Evolutionary conservation across 768 basidiomycete genomes (phyloP).

Genomic region (Cystofilobasidium macerans): DNA sequence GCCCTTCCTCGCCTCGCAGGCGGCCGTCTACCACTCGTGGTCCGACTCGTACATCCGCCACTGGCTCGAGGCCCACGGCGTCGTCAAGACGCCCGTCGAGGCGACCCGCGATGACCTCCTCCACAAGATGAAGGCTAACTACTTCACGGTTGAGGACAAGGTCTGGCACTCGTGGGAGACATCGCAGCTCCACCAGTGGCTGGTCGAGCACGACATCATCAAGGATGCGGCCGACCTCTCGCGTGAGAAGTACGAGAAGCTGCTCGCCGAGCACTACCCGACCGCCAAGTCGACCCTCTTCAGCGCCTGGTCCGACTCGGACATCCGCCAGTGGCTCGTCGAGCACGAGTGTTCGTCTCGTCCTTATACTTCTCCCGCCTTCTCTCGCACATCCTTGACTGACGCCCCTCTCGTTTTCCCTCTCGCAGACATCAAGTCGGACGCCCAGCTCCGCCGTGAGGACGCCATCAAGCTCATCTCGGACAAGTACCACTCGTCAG

Average conservation of each 20-base stretch:
- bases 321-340: slow-evolving; percentile 58
- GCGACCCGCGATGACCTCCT: slow-evolving; percentile 52
- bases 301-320: slow-evolving; percentile 58
- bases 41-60: slow-evolving; percentile 68
- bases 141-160: slow-evolving; percentile 40
- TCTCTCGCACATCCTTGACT: neutral
- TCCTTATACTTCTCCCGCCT: neutral
- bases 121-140: slow-evolving; percentile 52
- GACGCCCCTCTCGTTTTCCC: too few species aligned
- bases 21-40: slow-evolving; percentile 71
- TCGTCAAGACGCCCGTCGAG: slow-evolving; percentile 55
- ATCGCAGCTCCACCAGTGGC: slow-evolving; percentile 63
- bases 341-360: slow-evolving; percentile 47
- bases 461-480: slow-evolving; percentile 40
- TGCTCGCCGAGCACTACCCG: slow-evolving; percentile 50
- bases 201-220: slow-evolving; percentile 59
- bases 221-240: slow-evolving; percentile 51
- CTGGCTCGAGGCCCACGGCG: slow-evolving; percentile 70
- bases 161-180: slow-evolving; percentile 57
- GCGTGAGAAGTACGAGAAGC: slow-evolving; percentile 27
- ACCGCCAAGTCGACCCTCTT: slow-evolving; percentile 52
- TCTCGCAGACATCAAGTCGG: slow-evolving; percentile 43
- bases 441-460: slow-evolving; percentile 58
- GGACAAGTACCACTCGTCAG: slow-evolving; percentile 49
- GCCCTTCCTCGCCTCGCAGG: slow-evolving; percentile 51